Conservation (phyloP, 495 filamentous ascomycete genomes). For the Penicillium roqueforti region DNA sequence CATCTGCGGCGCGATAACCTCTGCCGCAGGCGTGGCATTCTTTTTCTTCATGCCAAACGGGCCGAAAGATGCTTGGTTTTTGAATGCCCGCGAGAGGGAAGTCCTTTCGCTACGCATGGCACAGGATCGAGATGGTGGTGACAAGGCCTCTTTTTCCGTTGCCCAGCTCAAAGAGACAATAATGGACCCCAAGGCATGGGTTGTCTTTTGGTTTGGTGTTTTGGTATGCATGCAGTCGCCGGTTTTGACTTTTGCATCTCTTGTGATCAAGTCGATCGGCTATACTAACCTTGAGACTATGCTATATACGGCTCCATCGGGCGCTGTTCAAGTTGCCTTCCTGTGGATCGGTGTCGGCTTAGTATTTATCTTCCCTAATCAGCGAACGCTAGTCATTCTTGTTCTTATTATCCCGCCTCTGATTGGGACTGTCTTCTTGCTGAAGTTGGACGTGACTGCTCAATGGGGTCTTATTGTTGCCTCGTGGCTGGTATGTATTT, state of each 20-base stretch:
- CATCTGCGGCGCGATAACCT: conserved; percentile 49
- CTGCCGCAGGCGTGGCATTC: conserved; percentile 47
- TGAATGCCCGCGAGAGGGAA: conserved; percentile 48
- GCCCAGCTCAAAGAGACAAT: conserved; percentile 53
- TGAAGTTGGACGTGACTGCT: conserved; percentile 26
- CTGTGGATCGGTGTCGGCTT: conserved; percentile 30
- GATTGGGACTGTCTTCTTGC: conserved; percentile 26
- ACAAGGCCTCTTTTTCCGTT: conserved; percentile 53
- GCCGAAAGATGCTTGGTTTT: conserved; percentile 56
- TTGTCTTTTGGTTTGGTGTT: conserved; percentile 54
- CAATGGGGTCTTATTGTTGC: conserved; percentile 33
- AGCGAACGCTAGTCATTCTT: conserved; percentile 22
- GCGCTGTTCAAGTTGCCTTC: conserved; percentile 30
- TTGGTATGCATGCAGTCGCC: conserved; percentile 25
- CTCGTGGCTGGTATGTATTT: conserved; percentile 31
- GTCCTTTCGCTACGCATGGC: conserved; percentile 53
- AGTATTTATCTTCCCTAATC: conserved; percentile 21
- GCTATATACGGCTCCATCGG: conserved; percentile 30
- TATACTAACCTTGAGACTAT: conserved; percentile 30
- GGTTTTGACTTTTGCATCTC: conserved; percentile 31
- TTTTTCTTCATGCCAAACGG: conserved; percentile 55
- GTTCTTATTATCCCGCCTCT: conserved; percentile 25
- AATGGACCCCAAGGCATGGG: conserved; percentile 55
- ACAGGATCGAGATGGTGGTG: conserved; percentile 55
- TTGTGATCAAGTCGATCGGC: conserved; percentile 32